Evolutionary conservation across 306 rosid genomes (phyloP), one percentile per base, ranked within the genome.

Genomic region (Ammopiptanthus mongolicus): DNA sequence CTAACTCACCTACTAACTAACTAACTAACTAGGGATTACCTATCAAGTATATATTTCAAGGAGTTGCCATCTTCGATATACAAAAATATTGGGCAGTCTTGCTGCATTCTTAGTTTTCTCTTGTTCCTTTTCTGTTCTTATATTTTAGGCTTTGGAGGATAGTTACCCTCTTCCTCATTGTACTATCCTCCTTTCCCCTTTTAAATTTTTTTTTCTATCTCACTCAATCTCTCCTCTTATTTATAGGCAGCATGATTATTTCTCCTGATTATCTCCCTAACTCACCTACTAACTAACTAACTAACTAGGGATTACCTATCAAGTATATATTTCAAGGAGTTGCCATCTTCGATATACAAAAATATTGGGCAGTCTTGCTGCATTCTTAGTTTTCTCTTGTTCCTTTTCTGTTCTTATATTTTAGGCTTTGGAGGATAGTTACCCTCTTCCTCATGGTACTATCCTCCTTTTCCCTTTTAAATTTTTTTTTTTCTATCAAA

Each of bases 71-170:
- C 62, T 56, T 65, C 66, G 34, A n/a, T 65, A 51, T 17, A 14
- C 18, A 52, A 22, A 79, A 22, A 29, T 23, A 59, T 50, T 47
- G 17, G 60, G 80, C 10, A 23, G 29, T 61, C 37, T 14, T 68
- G n/a, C 62, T 80, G 13, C 67, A 37, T 50, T 48, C 39, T 34
- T 66, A 59, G 66, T 59, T 80, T 58, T 55, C 59, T 31, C 44
- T 1, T 55, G 18, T 13, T 33, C 37, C 12, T 39, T 42, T 55
- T 15, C 1, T 55, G 10, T 33, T 37, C 44, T 14, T 28, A 8
- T 42, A 29, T 58, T 5, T 14, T 29, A 57, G 18, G 57, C 48
- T 73, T 46, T 73, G 46, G 65, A 74, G 41, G 69, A 58, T 36
- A 2, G 15, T 56, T 23, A 12, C 17, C 68, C 50, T 72, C 44